phyloP scores from a whole-genome alignment of 352 stramenopile genomes.

The Phytophthora quininea region DNA sequence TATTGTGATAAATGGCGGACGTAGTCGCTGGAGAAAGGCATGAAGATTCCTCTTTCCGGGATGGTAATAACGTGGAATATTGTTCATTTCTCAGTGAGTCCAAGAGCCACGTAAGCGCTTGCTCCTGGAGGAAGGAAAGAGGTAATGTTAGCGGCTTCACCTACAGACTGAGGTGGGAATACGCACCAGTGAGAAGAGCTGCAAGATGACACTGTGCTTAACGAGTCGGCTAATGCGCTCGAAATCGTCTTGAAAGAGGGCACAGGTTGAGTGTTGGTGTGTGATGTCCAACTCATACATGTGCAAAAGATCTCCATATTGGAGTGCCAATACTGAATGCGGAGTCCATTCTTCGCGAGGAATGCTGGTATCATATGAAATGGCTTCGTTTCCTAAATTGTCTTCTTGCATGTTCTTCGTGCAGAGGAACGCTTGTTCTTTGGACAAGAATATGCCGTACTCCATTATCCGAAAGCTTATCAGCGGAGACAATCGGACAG shows the following conservation, averaged over 20 bases:
- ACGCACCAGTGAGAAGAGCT: slow-evolving; percentile 39
- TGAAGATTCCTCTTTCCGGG: neutral
- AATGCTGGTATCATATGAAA: slow-evolving; percentile 2
- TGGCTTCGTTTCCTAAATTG: neutral
- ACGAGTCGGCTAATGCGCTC: slow-evolving; percentile 16
- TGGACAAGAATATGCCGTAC: slow-evolving; percentile 44
- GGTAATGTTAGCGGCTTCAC: neutral
- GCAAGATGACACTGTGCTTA: slow-evolving; percentile 21
- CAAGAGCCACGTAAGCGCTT: slow-evolving; percentile 22
- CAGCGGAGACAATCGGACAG: slow-evolving; percentile 16
- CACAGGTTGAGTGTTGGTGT: neutral
- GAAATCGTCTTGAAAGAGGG: neutral
- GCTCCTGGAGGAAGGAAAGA: slow-evolving; percentile 9
- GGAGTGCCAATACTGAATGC: slow-evolving; percentile 22
- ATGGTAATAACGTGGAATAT: neutral
- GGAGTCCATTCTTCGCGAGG: slow-evolving; percentile 33
- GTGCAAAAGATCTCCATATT: slow-evolving; percentile 25
- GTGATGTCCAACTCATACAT: slow-evolving; percentile 31
- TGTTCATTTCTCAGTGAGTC: slow-evolving; percentile 10
- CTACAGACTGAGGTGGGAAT: neutral
- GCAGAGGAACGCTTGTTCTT: slow-evolving; percentile 29
- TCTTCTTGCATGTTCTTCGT: slow-evolving; percentile 5
- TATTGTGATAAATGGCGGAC: slow-evolving; percentile 16
- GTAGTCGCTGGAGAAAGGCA: neutral
- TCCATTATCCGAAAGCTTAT: slow-evolving; percentile 28